A percentile compares a stretch with the other conserved stretches of the same genome.
Conservation (phyloP, 2,329 filamentous ascomycete genomes). For the Exophiala mesophila region DNA sequence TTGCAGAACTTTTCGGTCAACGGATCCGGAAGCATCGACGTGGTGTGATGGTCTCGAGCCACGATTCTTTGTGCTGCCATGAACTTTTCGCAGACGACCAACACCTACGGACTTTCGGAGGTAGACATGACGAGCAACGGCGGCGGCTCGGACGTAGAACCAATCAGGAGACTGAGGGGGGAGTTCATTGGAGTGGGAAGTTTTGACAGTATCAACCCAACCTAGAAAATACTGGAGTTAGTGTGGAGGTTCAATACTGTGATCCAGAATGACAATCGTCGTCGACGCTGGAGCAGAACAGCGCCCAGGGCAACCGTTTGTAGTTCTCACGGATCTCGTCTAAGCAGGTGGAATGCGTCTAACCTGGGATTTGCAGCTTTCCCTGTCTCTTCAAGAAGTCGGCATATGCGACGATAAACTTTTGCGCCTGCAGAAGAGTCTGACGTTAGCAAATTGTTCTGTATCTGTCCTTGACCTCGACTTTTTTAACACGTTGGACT, state of each 20-base stretch:
- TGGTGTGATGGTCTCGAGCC: constrained; percentile 87
- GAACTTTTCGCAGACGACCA: constrained; percentile 91
- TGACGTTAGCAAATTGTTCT: constrained; percentile 11
- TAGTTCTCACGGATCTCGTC: background rate
- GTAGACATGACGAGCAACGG: constrained; percentile 97
- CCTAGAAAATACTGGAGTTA: constrained; percentile 46
- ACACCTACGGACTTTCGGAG: constrained; percentile 99
- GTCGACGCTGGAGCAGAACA: too few relatives aligned
- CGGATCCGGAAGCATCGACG: constrained; percentile 88
- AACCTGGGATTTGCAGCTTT: constrained; percentile 65
- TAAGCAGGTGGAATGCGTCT: constrained; percentile 32
- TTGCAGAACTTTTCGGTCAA: constrained; percentile 97
- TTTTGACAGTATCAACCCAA: constrained; percentile 99
- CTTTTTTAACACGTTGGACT: too few relatives aligned
- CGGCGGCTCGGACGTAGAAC: constrained; percentile 84
- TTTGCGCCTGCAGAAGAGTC: constrained; percentile 50
- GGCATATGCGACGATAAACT: constrained; percentile 64
- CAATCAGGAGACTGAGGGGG: constrained; percentile 98
- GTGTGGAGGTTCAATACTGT: constrained; percentile 1
- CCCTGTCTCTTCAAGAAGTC: constrained; percentile 68
- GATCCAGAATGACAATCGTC: background rate
- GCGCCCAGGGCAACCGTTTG: too few relatives aligned
- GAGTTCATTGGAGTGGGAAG: constrained; percentile 91
- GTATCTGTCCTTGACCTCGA: background rate
- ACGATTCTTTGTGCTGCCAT: constrained; percentile 97